Percentiles rank a stretch among this genome's conserved stretches.
Conservation (phyloP, 2,329 filamentous ascomycete genomes). For the Aspergillus spinulosporus region DNA sequence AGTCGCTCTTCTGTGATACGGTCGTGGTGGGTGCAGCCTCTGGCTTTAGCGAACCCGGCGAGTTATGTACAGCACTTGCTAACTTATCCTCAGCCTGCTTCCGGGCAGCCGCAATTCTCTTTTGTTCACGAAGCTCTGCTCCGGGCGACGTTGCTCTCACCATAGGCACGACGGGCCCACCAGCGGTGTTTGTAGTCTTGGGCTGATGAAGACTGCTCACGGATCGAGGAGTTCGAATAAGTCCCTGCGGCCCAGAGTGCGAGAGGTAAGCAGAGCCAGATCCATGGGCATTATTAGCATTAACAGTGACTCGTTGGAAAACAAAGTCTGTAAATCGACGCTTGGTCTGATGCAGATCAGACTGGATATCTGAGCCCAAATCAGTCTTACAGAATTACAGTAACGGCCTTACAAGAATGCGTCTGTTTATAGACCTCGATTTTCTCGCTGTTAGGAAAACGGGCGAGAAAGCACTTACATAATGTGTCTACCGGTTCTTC, state of each 20-base stretch:
- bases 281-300: slow-evolving; percentile 17
- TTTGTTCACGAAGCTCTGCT: slow-evolving; percentile 41
- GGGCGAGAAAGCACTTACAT: slow-evolving; percentile 38
- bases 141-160: slow-evolving; percentile 46
- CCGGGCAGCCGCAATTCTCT: slow-evolving; percentile 28
- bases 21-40: slow-evolving; percentile 2
- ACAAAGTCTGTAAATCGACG: slow-evolving; percentile 51
- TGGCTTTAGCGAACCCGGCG: slow-evolving; percentile 15
- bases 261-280: slow-evolving; percentile 20
- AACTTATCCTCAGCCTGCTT: slow-evolving; percentile 35
- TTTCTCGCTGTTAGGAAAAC: background rate
- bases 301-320: slow-evolving; percentile 44
- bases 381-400: slow-evolving; percentile 12
- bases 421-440: background rate
- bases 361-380: slow-evolving; percentile 44
- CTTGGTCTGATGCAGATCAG: slow-evolving; percentile 46
- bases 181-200: slow-evolving; percentile 14
- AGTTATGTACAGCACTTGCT: slow-evolving; percentile 28
- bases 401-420: too few species aligned
- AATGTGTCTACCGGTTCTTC: slow-evolving; percentile 59
- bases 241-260: slow-evolving; percentile 25
- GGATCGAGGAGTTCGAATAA: slow-evolving; percentile 35
- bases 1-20: background rate
- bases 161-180: slow-evolving; percentile 33
- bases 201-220: slow-evolving; percentile 34